Evolutionary conservation across 2,329 filamentous ascomycete species (phyloP), one percentile per base, ranked within the genome.

Genomic region (Scytalidium lignicola): DNA sequence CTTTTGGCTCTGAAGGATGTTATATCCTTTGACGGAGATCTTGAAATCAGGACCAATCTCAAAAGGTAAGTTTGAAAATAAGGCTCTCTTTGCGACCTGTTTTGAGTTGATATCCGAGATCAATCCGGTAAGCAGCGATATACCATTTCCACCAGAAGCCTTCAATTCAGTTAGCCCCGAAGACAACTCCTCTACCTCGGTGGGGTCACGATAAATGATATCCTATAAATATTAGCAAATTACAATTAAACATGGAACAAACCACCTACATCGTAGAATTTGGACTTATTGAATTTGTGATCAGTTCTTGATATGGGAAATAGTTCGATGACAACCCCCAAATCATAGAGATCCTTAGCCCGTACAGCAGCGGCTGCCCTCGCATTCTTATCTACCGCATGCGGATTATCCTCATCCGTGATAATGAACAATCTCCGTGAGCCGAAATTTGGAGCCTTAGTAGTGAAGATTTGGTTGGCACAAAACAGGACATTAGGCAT

Each of bases 381-480:
- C 23, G 85, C 74, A 7, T 78, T 74, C 67, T 91, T 93, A 64
- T 88, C 84, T 17, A 79, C 74, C 0, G 74, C 71, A 64, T 95
- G 88, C 3, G 93, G 93, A 55, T 90, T 79, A 65, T 97, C 93
- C 55, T 95, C 89, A 66, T 97, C 90, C 0, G 93, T 97, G 49
- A 99, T 89, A 55, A 99, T 82, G 69, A 99, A 99, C n/a, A 99
- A 71, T 28, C 93, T 82, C 52, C 92, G 78, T 5, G 92, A 97
- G 3, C 89, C 86, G 66, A 97, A 97, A 62, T 96, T 97, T 17
- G 93, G 84, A 0, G 93, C 91, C 65, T 88, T 95, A 2, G 89
- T 96, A 1, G 91, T 96, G 65, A 99, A 96, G 46, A 97, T 88
- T 63, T 96, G 90, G 57, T 97, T 97, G 32, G 90, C 92, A 59